Evolutionary conservation across 2,329 filamentous ascomycete species (phyloP).

Genomic region (Aspergillus hiratsukae): DNA sequence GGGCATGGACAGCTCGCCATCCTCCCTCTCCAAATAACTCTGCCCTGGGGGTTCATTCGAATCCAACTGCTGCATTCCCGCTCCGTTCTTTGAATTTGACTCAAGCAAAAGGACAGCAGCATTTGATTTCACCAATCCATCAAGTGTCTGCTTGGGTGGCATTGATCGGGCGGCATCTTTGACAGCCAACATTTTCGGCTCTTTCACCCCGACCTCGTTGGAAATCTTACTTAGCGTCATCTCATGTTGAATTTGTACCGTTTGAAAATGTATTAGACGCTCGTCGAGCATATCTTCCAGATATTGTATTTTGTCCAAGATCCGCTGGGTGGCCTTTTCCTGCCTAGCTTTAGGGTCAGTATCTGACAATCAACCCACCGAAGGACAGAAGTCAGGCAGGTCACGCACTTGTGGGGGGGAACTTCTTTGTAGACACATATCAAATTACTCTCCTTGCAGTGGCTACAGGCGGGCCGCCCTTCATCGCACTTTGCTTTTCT

Average conservation of each 20-base stretch:
- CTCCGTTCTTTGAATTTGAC: constrained; percentile 11
- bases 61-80: not conserved
- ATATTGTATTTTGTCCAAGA: constrained; percentile 32
- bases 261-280: constrained; percentile 15
- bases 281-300: constrained; percentile 28
- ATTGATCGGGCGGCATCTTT: constrained; percentile 1
- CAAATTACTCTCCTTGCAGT: constrained; percentile 79
- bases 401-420: constrained; percentile 77
- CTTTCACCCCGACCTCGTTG: constrained; percentile 1
- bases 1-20: constrained; percentile 66
- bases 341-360: constrained; percentile 25
- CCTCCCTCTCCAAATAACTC: constrained; percentile 21
- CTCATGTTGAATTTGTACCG: constrained; percentile 17
- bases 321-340: constrained; percentile 37
- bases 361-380: not conserved
- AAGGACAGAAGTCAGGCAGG: not conserved
- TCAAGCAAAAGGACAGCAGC: constrained; percentile 5
- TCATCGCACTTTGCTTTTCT: constrained; percentile 92
- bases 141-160: constrained; percentile 9
- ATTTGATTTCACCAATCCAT: constrained; percentile 24
- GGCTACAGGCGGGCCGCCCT: constrained; percentile 72
- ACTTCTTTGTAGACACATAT: constrained; percentile 87
- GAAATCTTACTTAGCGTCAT: constrained; percentile 6
- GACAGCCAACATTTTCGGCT: not conserved
- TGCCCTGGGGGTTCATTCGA: constrained; percentile 5